phyloP scores from a whole-genome alignment of 2,329 filamentous ascomycete species.

The Colletotrichum caudatum region DNA sequence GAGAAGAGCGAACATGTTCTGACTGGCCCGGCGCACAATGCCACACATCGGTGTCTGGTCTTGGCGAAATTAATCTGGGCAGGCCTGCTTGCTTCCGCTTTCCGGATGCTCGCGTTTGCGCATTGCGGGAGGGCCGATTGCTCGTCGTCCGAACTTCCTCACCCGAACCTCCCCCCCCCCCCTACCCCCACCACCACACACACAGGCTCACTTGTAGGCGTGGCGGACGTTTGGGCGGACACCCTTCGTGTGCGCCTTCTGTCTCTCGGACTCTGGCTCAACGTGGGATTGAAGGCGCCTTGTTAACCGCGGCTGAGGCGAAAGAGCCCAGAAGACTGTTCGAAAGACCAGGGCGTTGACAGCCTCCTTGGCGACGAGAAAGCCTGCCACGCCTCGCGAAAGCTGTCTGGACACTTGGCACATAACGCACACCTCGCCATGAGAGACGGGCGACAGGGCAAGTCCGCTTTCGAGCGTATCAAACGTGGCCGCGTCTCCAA shows the following conservation, averaged over 20 bases:
- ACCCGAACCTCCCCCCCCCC: not conserved
- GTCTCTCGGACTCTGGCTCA: not conserved
- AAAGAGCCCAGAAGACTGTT: not conserved
- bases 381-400: constrained; percentile 4
- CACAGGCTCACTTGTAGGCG: not conserved
- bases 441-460: not conserved
- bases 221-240: constrained; percentile 29
- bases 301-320: constrained; percentile 11
- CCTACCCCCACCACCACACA: not conserved
- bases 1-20: not conserved
- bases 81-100: not conserved
- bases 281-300: constrained; percentile 27
- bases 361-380: constrained; percentile 1
- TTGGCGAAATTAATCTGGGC: constrained; percentile 9
- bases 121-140: not conserved
- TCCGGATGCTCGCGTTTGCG: not conserved
- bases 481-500: not conserved
- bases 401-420: not conserved
- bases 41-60: constrained; percentile 15
- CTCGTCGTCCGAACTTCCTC: not conserved
- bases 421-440: not conserved
- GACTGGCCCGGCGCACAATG: constrained; percentile 9
- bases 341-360: constrained; percentile 1
- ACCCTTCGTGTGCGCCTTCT: not conserved
- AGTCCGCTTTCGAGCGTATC: not conserved